Evolutionary conservation across 352 stramenopile genomes (phyloP), one percentile per base, ranked within the genome.

Genomic region (Pythium diclinum): DNA sequence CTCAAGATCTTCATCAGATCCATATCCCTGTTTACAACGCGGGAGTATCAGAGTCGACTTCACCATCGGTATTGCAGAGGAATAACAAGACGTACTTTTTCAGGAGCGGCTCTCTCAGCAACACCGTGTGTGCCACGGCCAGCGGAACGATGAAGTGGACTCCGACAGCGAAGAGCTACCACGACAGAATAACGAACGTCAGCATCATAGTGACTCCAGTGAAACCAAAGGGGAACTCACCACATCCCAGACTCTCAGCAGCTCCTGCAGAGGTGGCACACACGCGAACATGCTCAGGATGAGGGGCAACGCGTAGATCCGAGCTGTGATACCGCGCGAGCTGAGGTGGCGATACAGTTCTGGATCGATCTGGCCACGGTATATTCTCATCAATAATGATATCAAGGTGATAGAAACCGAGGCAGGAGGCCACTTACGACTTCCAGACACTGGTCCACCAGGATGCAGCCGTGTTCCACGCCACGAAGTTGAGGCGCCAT

Each of bases 101-200:
- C n/a, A 95, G 73, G 3, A 97, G 55, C 30, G 91, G 79, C 16
- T 92, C 83, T 30, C 91, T 86, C 59, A 97, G 74, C 16, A 97
- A 66, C 10, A 97, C 83, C 0, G 92, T 92, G 67, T 97, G 85
- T 14, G 91, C 87, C 11, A 95, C 87, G 13, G 83, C 89, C n/a
- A 97, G 68, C 0, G 97, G 65, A 1, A 97, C 89, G 19, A 97
- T 86, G 61, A 97, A 95, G 73, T 97, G 91, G 8, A 97, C 83
- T 0, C 91, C 91, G 14, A 96, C 84, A 19, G 91, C 89, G 67
- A 97, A 96, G 11, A 97, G 68, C 87, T 95, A 60, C 14, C 53
- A 36, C 19, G 0, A 42, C 17, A 36, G 14, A 11, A 57, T 6
- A 14, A 32, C 30, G 3, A 17, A 28, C 6, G 16, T 57, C 13